Conservation (phyloP, 2,329 filamentous ascomycete genomes). For the Graphiopsis chlorocephala region DNA sequence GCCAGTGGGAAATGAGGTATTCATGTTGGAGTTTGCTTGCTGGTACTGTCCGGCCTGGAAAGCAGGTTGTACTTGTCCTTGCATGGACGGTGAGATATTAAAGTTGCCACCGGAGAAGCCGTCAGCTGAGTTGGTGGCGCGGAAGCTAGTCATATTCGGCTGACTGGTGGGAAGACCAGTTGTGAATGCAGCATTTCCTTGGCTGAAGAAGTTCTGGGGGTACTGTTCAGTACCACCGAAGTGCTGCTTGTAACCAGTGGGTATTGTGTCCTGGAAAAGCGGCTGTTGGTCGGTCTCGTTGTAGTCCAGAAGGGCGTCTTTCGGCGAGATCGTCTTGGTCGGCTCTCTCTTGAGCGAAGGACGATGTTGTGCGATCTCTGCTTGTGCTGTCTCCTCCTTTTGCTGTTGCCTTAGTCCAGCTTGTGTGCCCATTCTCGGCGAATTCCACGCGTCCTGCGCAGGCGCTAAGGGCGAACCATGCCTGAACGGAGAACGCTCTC, state of each 20-base stretch:
- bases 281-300: constrained; percentile 71
- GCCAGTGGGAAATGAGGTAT: constrained; percentile 25
- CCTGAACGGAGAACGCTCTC: constrained; percentile 79
- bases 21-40: constrained; percentile 24
- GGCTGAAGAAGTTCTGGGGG: constrained; percentile 43
- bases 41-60: constrained; percentile 29
- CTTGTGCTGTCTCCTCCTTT: constrained; percentile 59
- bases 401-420: constrained; percentile 60
- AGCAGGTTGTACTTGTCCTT: constrained; percentile 21
- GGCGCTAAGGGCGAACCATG: constrained; percentile 56
- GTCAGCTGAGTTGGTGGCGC: constrained; percentile 40
- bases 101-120: constrained; percentile 27
- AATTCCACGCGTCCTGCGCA: constrained; percentile 40
- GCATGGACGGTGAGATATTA: constrained; percentile 28
- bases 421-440: constrained; percentile 52
- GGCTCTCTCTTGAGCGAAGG: constrained; percentile 37
- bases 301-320: constrained; percentile 86
- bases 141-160: constrained; percentile 45
- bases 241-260: constrained; percentile 35
- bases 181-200: constrained; percentile 43
- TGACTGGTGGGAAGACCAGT: constrained; percentile 42
- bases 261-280: constrained; percentile 62
- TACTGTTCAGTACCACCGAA: constrained; percentile 38
- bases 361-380: constrained; percentile 33
- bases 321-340: constrained; percentile 86